A percentile compares a stretch with the other conserved stretches of the same genome.
phyloP scores from a whole-genome alignment of 163 green algal genomes.

The Scenedesmus sp. region DNA sequence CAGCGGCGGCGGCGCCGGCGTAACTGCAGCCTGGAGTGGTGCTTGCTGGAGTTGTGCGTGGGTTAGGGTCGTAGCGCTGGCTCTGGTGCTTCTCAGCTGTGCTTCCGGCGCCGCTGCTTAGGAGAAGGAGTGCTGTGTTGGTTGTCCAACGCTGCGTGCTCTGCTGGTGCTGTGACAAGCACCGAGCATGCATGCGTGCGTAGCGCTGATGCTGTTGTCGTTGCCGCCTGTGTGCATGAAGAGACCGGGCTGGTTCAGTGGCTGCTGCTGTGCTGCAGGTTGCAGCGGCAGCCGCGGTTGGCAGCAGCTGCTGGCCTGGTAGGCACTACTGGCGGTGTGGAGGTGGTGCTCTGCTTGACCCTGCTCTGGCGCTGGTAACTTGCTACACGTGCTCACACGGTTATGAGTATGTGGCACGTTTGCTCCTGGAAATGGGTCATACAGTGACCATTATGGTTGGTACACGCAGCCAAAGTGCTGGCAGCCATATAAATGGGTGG shows the following conservation, averaged over 20 bases:
- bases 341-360: neutral
- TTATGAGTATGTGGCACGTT: too few relatives aligned
- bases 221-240: neutral
- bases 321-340: neutral
- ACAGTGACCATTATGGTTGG: too few relatives aligned
- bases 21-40: neutral
- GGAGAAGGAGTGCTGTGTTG: neutral
- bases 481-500: too few relatives aligned
- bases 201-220: neutral
- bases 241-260: neutral
- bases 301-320: neutral
- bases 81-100: slow-evolving; percentile 8
- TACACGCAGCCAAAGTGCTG: too few relatives aligned
- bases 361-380: neutral
- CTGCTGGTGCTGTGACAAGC: neutral
- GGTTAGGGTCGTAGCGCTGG: neutral
- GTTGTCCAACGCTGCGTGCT: neutral
- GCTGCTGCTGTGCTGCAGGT: neutral
- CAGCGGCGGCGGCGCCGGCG: neutral
- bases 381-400: neutral
- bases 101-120: neutral
- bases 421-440: too few relatives aligned
- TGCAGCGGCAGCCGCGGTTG: slow-evolving; percentile 1
- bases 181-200: neutral
- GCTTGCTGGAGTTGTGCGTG: neutral